Percentiles rank a stretch among this genome's conserved stretches.
These are phyloP conservation scores for Niebla homalea DNA, from an alignment of 495 filamentous ascomycete species.

Conservation along the genomic window DNA sequence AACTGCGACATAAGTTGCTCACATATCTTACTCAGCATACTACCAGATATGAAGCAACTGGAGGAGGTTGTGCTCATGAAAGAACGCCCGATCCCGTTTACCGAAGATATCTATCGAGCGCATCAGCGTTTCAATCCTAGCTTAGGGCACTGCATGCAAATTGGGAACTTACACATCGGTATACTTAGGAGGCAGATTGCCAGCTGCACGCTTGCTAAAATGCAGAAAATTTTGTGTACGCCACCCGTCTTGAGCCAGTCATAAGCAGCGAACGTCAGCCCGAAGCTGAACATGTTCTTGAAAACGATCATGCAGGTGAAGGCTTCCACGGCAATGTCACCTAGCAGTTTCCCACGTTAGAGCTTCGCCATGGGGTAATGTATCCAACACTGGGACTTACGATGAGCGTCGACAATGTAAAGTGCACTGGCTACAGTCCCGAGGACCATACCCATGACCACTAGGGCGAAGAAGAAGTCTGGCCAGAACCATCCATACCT, in stretches of 20 bases:
- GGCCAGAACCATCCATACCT: conserved; percentile 60
- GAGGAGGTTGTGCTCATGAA: conserved; percentile 57
- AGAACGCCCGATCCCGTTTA: conserved; percentile 62
- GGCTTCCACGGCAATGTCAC: conserved; percentile 73
- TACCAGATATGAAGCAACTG: conserved; percentile 36
- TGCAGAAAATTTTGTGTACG: conserved; percentile 51
- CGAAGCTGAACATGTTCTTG: conserved; percentile 87
- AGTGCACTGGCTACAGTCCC: conserved; percentile 74
- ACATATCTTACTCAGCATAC: neutral
- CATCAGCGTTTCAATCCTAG: neutral
- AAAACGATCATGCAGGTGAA: conserved; percentile 87
- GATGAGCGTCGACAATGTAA: conserved; percentile 92
- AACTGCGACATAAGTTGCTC: neutral
- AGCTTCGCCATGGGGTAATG: neutral
- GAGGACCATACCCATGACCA: conserved; percentile 80
- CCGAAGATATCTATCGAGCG: conserved; percentile 57
- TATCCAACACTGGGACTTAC: conserved; percentile 31
- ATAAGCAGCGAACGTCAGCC: conserved; percentile 68
- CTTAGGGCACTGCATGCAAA: neutral
- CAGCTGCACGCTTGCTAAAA: conserved; percentile 63
- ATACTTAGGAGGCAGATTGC: conserved; percentile 58
- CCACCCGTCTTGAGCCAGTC: conserved; percentile 56
- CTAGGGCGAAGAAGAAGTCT: conserved; percentile 62
- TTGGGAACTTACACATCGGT: conserved; percentile 55
- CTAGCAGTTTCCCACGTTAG: conserved; percentile 22